Base-by-base conservation (phyloP, 441 rosid species). In the Kokia cookei region DNA sequence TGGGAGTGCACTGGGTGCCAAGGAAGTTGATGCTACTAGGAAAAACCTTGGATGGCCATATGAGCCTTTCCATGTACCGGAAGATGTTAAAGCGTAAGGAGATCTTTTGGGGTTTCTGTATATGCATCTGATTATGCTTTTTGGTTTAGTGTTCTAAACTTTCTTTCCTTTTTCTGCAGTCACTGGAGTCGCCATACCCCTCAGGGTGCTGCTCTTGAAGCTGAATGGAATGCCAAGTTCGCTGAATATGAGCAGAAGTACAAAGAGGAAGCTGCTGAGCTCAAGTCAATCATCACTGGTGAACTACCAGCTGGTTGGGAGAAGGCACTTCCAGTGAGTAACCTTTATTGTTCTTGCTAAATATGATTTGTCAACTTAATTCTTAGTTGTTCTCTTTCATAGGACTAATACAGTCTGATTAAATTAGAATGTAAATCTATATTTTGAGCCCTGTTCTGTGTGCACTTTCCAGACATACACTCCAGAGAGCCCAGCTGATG, bases 251-350 rank as follows among this genome's bases (percentile, higher is more conserved):
- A 90, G 85, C 89, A 90, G 89, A 96, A 93, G 82, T 94, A 91
- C 86, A 74, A 77, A 50, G 97, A 93, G 66, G 99, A 96, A 83
- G 98, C 98, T 85, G 96, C 97, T 61, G 98, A 92, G 77, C 82
- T 96, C 80, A 91, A 90, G 76, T 84, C 93, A 74, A 96, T 96
- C 59, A 78, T 89, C 83, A 82, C 69, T 1, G 98, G 99, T 80
- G 97, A 85, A 82, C 73, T 96, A 7, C 98, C 98, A 65, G 84
- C 97, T 79, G 98, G 97, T 26, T 96, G 98, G 99, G 99, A 91
- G 80, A 94, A 89, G 81, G 98, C 99, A 74, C 88, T 96, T 76
- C 99, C 99, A 0, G 99, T 96, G 77, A 91, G 99, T 86, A 77
- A 50, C 82, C 54, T 69, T 60, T 66, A 42, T 63, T 43, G 57